Evolutionary conservation across 371 early-diverging fungal genomes (phyloP), one percentile per base, ranked within the genome.

Genomic region (Batkoa obscura): DNA sequence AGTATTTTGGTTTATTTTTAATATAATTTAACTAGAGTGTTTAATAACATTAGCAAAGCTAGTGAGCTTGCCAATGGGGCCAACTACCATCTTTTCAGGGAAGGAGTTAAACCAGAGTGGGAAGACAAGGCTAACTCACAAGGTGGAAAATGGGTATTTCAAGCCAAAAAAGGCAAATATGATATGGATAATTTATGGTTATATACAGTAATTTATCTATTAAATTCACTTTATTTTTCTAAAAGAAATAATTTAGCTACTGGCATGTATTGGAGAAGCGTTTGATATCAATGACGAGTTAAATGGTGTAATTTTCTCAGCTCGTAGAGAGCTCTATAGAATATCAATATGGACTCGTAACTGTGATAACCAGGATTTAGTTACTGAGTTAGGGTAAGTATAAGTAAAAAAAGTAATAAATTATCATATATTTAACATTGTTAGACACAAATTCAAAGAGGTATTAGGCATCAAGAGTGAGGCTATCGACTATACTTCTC

Each of bases 71-170:
- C 80, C 13, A 66, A 73, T 46, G 83, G 84, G 43, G 78, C 92
- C 49, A 93, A 96, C 74, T 90, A 93, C 66, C 94, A 97, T 62
- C 68, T 99, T 56, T 99, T 99, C 83, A 90, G 91, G 70, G 75
- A 86, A 58, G 96, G 93, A 35, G 78, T 99, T 58, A 80, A 83
- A 69, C 99, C 99, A n/a, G 86, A 86, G 83, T 99, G 99, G 99
- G 99, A 99, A 72, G 99, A 99, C 66, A 68, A 81, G n/a, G 81
- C 75, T 45, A 99, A 99, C 74, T 76, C 73, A 41, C 71, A 87
- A 42, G 99, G 99, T 63, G 99, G 99, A 36, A 91, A 93, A 67
- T 94, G 98, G 85, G 82, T 88, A 51, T 69, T 89, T 52, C 82
- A 84, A 59, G 67, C 96, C 50, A 78, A 74, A 51, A 81, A 84